Base-by-base conservation (phyloP, 1,139 yeast genomes). In the Sugiyamaella pinicola region DNA sequence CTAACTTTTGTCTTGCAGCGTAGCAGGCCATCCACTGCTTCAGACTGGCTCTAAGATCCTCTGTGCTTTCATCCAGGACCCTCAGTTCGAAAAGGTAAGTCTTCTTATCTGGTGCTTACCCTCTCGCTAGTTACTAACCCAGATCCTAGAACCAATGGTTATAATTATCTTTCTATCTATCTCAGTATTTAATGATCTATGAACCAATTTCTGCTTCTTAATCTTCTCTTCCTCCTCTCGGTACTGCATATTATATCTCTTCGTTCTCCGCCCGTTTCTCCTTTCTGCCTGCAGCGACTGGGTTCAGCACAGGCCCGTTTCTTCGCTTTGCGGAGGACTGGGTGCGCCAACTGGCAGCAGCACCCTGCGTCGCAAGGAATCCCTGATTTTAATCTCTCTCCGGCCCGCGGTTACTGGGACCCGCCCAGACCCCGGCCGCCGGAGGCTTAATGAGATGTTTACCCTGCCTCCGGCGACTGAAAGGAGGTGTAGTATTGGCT, bases 21-120 rank as follows among this genome's bases (percentile, higher is more conserved):
- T 93, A 10, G 95, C 96, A 17, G 96, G 96, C 8, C 99, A 93
- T 68, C 99, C 99, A 1, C 73, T 93, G 57, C 73, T 93, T 55
- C 98, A 93, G 70, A 87, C 96, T 0, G 96, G 96, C 0, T 83
- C 93, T n/a, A 81, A 82, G 60, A 82, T 87, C 0, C 76, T 93
- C 60, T 84, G 85, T 55, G 86, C 91, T 47, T 93, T 93, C 64
- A 83, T 93, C 51, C 97, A 91, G 69, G 93, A 88, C 64, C 96
- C 90, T 7, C 77, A 75, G 49, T 88, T 96, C 96, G 90, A 85
- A 55, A 76, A 78, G 59, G 71, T 64, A 57, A 35, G 68, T 54
- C 24, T 21, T 9, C n/a, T 10, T 21, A 28, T 12, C 21, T 15
- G 6, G n/a, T 15, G 2, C 4, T 28, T 15, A 28, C 15, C n/a